Evolutionary conservation across 139 green algal genomes (phyloP).

Genomic region (Raphidocelis subcapitata): DNA sequence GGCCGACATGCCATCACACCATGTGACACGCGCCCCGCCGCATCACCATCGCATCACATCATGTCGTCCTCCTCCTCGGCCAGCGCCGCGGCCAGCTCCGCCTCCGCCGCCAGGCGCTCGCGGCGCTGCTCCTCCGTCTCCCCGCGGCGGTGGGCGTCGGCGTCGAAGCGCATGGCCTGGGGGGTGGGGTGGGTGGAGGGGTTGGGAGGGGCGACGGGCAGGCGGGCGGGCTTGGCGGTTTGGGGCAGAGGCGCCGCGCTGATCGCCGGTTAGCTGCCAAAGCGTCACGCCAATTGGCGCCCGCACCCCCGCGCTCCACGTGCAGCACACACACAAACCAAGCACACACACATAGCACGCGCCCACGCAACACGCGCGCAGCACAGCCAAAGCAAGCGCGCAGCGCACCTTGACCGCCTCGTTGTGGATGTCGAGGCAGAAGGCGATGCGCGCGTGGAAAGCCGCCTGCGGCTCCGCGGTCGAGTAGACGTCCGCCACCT

Average conservation of each 20-base stretch:
- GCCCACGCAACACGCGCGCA: background rate
- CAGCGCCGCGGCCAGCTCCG: constrained; percentile 79
- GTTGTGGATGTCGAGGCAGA: constrained; percentile 98
- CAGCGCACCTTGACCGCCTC: constrained; percentile 76
- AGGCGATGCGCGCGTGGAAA: constrained; percentile 94
- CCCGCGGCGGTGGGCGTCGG: constrained; percentile 32
- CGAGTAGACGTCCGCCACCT: constrained; percentile 79
- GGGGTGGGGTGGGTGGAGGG: no score
- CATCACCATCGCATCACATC: no score
- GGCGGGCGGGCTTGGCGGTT: no score
- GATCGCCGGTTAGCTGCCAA: no score
- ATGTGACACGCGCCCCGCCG: no score
- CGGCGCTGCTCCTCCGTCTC: constrained; percentile 62
- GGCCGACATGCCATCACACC: no score
- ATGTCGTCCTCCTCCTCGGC: constrained; percentile 65
- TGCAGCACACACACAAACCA: background rate
- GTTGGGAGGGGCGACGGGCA: no score
- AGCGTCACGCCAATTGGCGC: no score
- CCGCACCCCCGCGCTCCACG: background rate
- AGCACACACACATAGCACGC: background rate
- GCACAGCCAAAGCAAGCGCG: background rate
- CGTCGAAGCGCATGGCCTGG: constrained; percentile 47
- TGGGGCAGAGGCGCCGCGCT: no score
- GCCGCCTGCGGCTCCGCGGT: constrained; percentile 66
- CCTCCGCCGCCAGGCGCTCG: constrained; percentile 75